A percentile compares a stretch with the other conserved stretches of the same genome.
Conservation (phyloP, 1,284 basidiomycete species). For the Apiotrichum veenhuisii region DNA sequence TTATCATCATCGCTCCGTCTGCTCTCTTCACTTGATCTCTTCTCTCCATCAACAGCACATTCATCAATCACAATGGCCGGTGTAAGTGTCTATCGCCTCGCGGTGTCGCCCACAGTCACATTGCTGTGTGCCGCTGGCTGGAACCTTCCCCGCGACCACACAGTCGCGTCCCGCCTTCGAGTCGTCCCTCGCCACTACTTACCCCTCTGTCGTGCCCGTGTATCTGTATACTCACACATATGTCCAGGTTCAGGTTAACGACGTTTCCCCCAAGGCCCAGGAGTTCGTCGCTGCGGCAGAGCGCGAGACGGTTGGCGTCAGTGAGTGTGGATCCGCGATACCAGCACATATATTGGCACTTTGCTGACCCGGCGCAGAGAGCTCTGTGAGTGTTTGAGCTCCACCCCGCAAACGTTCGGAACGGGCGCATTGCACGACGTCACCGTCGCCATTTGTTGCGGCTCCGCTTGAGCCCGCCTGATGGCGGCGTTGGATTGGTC, state of each 20-base stretch:
- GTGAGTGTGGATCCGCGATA: constrained; percentile 6
- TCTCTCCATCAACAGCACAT: neutral
- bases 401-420: too few relatives aligned
- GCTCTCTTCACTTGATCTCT: constrained; percentile 12
- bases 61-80: neutral
- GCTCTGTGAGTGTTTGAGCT: neutral
- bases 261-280: constrained; percentile 22
- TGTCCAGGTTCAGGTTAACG: neutral
- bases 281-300: constrained; percentile 27
- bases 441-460: too few relatives aligned
- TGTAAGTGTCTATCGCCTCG: neutral
- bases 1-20: constrained; percentile 20
- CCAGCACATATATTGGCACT: neutral
- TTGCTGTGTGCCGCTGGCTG: neutral
- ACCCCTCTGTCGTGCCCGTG: neutral
- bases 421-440: too few relatives aligned
- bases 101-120: neutral
- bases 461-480: too few relatives aligned
- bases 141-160: too few relatives aligned
- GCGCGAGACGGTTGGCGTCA: constrained; percentile 24
- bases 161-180: too few relatives aligned
- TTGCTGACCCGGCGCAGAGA: too few relatives aligned
- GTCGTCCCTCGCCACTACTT: neutral
- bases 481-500: too few relatives aligned
- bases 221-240: too few relatives aligned